Conservation (phyloP, 805 yeast species). For the Yamadazyma olivae region DNA sequence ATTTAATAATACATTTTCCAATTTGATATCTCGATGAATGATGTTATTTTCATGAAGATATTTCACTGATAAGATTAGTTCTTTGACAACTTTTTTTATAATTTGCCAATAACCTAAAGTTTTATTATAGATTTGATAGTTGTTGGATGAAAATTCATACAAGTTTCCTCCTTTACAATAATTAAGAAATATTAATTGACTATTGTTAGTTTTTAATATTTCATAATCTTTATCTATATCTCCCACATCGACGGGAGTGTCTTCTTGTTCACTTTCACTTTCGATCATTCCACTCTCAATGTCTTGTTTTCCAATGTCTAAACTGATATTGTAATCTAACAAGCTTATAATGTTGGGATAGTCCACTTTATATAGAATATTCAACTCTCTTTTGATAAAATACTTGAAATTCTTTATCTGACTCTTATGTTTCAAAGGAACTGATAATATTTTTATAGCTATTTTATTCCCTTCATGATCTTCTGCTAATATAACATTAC, state of each 20-base stretch:
- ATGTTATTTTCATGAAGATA: constrained; percentile 67
- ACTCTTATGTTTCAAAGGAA: constrained; percentile 28
- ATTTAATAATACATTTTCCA: constrained; percentile 73
- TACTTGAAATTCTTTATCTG: constrained; percentile 29
- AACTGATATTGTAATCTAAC: constrained; percentile 45
- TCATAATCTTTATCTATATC: neutral
- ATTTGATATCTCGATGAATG: constrained; percentile 88
- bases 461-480: constrained; percentile 29
- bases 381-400: constrained; percentile 60
- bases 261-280: constrained; percentile 15
- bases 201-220: constrained; percentile 18
- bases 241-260: neutral
- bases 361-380: constrained; percentile 47
- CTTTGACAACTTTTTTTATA: constrained; percentile 64
- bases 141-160: constrained; percentile 47
- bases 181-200: constrained; percentile 59
- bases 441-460: constrained; percentile 66
- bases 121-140: constrained; percentile 37
- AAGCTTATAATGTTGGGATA: constrained; percentile 74
- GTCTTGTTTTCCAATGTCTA: constrained; percentile 23
- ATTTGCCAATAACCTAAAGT: constrained; percentile 42
- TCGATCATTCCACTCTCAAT: constrained; percentile 16
- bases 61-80: constrained; percentile 63
- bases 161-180: constrained; percentile 86
- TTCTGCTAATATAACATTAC: constrained; percentile 55